phyloP scores from a whole-genome alignment of 495 filamentous ascomycete species.

The Aspergillus ostianus region DNA sequence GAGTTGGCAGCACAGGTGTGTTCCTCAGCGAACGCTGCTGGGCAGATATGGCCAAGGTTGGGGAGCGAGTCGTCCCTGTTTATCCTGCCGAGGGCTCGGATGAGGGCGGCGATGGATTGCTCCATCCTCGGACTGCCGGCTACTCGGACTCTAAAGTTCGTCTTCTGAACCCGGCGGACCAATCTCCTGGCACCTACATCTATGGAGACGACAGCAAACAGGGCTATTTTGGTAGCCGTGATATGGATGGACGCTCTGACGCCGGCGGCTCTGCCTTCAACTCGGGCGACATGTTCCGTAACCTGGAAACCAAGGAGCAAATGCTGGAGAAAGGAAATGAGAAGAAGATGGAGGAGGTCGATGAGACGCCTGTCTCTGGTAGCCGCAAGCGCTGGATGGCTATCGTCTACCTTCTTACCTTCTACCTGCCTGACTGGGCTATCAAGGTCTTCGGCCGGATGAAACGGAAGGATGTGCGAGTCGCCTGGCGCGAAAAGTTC shows the following conservation, averaged over 20 bases:
- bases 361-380: slow-evolving; percentile 72
- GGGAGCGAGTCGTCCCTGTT: slow-evolving; percentile 60
- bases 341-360: slow-evolving; percentile 85
- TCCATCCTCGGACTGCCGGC: slow-evolving; percentile 35
- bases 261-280: slow-evolving; percentile 85
- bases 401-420: slow-evolving; percentile 83
- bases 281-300: slow-evolving; percentile 95
- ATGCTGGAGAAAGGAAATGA: slow-evolving; percentile 96
- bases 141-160: slow-evolving; percentile 72
- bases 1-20: slow-evolving; percentile 86
- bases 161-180: slow-evolving; percentile 56
- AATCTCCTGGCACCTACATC: slow-evolving; percentile 60
- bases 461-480: slow-evolving; percentile 88
- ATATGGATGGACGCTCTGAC: slow-evolving; percentile 83
- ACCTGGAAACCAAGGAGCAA: slow-evolving; percentile 87
- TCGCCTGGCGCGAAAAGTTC: slow-evolving; percentile 95
- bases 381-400: slow-evolving; percentile 90
- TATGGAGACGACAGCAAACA: slow-evolving; percentile 69
- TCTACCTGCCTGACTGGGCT: slow-evolving; percentile 79
- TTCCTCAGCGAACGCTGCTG: slow-evolving; percentile 96
- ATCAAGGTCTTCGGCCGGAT: slow-evolving; percentile 80
- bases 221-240: slow-evolving; percentile 79
- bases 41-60: slow-evolving; percentile 78
- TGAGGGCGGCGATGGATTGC: slow-evolving; percentile 42
- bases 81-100: slow-evolving; percentile 51